Conservation (phyloP, 768 basidiomycete genomes). For the Tricholoma sp. region DNA sequence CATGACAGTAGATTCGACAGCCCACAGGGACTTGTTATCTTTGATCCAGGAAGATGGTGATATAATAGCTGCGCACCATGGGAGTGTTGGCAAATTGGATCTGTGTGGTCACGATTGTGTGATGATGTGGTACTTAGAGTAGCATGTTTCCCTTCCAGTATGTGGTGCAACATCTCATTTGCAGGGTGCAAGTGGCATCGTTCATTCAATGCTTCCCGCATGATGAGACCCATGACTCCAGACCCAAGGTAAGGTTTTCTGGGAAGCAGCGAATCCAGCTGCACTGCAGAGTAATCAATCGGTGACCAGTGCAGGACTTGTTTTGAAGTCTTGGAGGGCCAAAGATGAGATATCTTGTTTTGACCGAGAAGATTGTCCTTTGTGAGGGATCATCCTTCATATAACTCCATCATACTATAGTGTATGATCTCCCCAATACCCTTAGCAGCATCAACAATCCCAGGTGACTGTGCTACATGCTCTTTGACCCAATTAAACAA, state of each 20-base stretch:
- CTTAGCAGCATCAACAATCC: neutral
- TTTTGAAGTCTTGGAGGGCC: neutral
- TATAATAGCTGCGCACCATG: neutral
- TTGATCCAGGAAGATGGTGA: neutral
- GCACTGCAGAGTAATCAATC: neutral
- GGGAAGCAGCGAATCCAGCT: neutral
- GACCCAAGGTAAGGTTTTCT: neutral
- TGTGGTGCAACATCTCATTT: neutral
- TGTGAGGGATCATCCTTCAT: neutral
- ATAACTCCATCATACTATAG: neutral
- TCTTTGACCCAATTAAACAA: neutral
- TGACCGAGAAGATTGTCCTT: neutral
- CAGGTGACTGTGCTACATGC: neutral
- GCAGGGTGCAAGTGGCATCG: neutral
- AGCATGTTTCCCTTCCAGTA: neutral
- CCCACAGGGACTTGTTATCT: neutral
- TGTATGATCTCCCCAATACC: neutral
- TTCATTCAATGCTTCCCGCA: neutral
- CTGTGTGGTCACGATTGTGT: neutral
- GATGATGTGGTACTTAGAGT: neutral
- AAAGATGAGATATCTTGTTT: neutral
- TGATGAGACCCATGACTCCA: neutral
- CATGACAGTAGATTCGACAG: neutral
- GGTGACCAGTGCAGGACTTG: neutral
- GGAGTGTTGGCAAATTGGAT: neutral